phyloP scores from a whole-genome alignment of 2,329 filamentous ascomycete species.

The Alternaria arborescens region DNA sequence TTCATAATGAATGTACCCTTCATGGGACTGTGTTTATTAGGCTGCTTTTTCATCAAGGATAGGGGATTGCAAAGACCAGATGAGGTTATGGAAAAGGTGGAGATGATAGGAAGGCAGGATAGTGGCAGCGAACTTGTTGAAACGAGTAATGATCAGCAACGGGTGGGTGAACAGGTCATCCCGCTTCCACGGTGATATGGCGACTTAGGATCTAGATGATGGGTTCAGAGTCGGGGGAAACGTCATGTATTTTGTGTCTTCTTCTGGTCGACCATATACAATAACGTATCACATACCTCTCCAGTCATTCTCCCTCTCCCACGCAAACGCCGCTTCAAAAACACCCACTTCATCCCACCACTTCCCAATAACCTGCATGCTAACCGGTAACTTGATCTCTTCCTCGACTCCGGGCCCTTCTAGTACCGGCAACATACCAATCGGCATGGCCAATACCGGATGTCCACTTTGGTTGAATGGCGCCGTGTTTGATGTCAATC shows the following conservation, averaged over 20 bases:
- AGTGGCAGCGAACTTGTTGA: background rate
- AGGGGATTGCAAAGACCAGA: conserved; percentile 55
- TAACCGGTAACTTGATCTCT: conserved; percentile 56
- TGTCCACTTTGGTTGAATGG: conserved; percentile 67
- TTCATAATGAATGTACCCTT: conserved; percentile 66
- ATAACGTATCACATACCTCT: conserved; percentile 32
- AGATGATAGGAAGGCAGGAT: background rate
- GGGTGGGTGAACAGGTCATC: background rate
- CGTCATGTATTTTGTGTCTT: background rate
- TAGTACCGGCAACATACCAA: conserved; percentile 56
- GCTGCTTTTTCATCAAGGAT: conserved; percentile 61
- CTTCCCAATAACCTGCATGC: conserved; percentile 65
- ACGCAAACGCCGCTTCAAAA: conserved; percentile 56
- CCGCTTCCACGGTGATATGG: background rate
- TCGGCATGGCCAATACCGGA: conserved; percentile 62
- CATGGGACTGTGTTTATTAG: conserved; percentile 60
- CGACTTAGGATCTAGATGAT: background rate
- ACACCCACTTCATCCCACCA: conserved; percentile 62
- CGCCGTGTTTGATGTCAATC: conserved; percentile 65
- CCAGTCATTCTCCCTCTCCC: conserved; percentile 60
- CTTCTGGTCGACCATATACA: too few species aligned
- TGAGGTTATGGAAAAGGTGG: conserved; percentile 10
- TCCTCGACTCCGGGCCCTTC: conserved; percentile 47
- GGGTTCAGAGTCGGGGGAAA: background rate
- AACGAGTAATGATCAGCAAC: background rate